These are phyloP conservation scores for Filosporella fistucella DNA, from an alignment of 495 filamentous ascomycete genomes.

Conservation along the genomic window DNA sequence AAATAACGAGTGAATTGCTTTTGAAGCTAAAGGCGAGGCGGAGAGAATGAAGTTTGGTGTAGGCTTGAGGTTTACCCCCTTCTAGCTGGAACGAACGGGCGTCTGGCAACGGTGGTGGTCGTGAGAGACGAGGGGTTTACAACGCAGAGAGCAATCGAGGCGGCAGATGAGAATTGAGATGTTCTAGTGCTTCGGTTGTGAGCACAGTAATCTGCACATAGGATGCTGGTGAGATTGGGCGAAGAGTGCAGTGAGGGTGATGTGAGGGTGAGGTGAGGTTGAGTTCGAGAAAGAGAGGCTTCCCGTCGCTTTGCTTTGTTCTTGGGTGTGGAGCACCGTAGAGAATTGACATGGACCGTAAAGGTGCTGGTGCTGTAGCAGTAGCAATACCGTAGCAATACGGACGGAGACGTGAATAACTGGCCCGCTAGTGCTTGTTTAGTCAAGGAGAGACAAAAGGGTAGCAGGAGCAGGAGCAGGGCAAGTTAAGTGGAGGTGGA, in stretches of 20 bases:
- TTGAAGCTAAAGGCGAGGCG: neutral
- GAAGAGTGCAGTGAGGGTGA: too few species aligned
- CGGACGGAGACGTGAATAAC: too few species aligned
- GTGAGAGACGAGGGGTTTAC: constrained; percentile 1
- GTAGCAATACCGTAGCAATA: too few species aligned
- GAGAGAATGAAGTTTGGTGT: constrained; percentile 1
- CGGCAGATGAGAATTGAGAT: neutral
- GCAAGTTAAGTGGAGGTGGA: too few species aligned
- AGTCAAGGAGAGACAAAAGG: too few species aligned
- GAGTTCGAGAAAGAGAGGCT: neutral
- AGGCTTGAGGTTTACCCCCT: constrained; percentile 5
- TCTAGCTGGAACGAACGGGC: constrained; percentile 12
- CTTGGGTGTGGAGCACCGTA: too few species aligned
- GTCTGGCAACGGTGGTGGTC: constrained; percentile 13
- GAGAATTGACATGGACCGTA: neutral
- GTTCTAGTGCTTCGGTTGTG: neutral
- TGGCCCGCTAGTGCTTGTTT: too few species aligned
- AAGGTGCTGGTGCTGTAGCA: too few species aligned
- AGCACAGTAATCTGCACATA: constrained; percentile 12
- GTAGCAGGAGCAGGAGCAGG: too few species aligned
- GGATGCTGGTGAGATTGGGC: too few species aligned
- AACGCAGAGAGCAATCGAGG: neutral
- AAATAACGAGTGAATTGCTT: neutral
- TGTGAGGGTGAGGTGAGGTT: neutral
- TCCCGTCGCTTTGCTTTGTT: constrained; percentile 20